Conservation (phyloP, 1,139 yeast species). For the Dujonia santamariae region DNA sequence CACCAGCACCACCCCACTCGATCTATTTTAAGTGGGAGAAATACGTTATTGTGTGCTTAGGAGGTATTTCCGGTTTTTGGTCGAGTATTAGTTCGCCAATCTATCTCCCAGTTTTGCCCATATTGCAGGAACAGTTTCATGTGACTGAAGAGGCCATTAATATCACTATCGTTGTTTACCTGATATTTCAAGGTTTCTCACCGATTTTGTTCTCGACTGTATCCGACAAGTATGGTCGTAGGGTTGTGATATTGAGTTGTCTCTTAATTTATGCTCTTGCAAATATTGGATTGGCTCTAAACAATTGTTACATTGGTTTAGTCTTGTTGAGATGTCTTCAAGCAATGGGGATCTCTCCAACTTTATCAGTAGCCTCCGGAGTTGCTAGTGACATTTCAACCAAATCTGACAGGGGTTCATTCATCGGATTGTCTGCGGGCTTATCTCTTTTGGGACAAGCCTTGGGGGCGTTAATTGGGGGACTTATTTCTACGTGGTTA, state of each 20-base stretch:
- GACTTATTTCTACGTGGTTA: slow-evolving; percentile 55
- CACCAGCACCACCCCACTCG: too few species aligned
- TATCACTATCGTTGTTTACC: slow-evolving; percentile 63
- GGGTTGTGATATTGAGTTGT: slow-evolving; percentile 57
- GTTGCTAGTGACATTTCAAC: slow-evolving; percentile 67
- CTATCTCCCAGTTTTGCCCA: slow-evolving; percentile 63
- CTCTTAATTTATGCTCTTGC: slow-evolving; percentile 52
- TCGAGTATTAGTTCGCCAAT: slow-evolving; percentile 64
- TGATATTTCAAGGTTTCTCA: slow-evolving; percentile 61
- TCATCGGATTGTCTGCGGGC: slow-evolving; percentile 61
- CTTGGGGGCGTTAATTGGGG: slow-evolving; percentile 74
- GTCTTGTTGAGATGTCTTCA: slow-evolving; percentile 62
- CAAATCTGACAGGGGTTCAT: slow-evolving; percentile 60
- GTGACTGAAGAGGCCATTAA: slow-evolving; percentile 54
- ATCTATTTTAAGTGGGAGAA: slow-evolving; percentile 9
- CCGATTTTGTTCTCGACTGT: slow-evolving; percentile 60
- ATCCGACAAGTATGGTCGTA: slow-evolving; percentile 63
- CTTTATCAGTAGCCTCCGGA: slow-evolving; percentile 65
- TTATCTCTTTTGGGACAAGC: slow-evolving; percentile 70
- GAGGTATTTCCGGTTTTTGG: slow-evolving; percentile 38
- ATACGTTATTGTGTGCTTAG: slow-evolving; percentile 12
- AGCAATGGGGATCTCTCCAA: slow-evolving; percentile 69
- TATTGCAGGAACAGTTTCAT: slow-evolving; percentile 45
- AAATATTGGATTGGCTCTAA: slow-evolving; percentile 58
- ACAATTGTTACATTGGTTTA: slow-evolving; percentile 50